Evolutionary conservation across 176 grass and related monocot genomes (phyloP).

Genomic region (Oryza glaberrima): DNA sequence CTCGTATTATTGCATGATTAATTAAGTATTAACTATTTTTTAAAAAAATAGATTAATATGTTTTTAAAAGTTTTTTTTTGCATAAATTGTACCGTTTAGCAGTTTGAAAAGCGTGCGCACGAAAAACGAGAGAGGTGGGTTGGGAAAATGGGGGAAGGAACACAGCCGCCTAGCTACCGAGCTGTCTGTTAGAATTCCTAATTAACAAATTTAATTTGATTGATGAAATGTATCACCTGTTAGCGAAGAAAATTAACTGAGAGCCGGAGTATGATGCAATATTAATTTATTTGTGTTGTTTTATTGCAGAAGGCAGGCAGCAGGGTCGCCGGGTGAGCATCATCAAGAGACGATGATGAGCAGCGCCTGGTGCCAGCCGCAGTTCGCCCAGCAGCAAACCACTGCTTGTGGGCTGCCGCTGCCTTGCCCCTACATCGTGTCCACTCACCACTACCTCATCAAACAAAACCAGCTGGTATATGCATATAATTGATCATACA

Average conservation of each 20-base stretch:
- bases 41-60: too few relatives aligned
- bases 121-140: too few relatives aligned
- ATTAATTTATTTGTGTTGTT: background rate
- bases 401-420: background rate
- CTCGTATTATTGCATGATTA: too few relatives aligned
- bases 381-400: slow-evolving; percentile 17
- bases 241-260: background rate
- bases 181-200: too few relatives aligned
- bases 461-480: slow-evolving; percentile 45
- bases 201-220: background rate
- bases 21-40: too few relatives aligned
- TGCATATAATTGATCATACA: too few relatives aligned
- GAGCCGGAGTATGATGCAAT: background rate
- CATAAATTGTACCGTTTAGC: too few relatives aligned
- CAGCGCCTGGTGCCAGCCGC: slow-evolving; percentile 9
- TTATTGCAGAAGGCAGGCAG: slow-evolving; percentile 30
- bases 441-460: slow-evolving; percentile 45
- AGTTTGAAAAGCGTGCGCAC: too few relatives aligned
- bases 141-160: too few relatives aligned
- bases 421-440: slow-evolving; percentile 52
- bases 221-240: background rate
- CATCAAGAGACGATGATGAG: background rate
- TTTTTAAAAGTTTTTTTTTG: too few relatives aligned
- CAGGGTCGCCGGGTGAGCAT: slow-evolving; percentile 13
- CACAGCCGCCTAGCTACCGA: too few relatives aligned